A percentile compares a stretch with the other conserved stretches of the same genome.
Evolutionary conservation across 306 rosid genomes (phyloP).

Genomic region (Quercus bicolor): DNA sequence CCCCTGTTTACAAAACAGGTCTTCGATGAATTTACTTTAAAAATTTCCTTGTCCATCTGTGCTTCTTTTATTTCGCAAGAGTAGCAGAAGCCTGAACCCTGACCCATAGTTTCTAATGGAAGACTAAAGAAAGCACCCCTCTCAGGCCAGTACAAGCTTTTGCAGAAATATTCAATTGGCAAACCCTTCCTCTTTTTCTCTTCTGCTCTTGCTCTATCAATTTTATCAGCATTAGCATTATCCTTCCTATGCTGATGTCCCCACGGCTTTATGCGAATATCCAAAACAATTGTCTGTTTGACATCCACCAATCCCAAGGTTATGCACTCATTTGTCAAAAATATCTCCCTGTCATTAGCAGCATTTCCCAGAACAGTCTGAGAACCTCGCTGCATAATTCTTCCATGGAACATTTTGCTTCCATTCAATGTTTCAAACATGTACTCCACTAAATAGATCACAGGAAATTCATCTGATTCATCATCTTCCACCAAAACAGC

Average conservation of each 20-base stretch:
- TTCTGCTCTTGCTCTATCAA: constrained; percentile 70
- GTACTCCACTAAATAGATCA: constrained; percentile 69
- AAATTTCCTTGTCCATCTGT: constrained; percentile 49
- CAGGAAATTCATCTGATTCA: constrained; percentile 47
- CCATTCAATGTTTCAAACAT: constrained; percentile 70
- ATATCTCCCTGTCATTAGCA: constrained; percentile 82
- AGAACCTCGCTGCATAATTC: constrained; percentile 67
- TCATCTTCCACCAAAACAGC: constrained; percentile 67
- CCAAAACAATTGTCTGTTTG: constrained; percentile 44
- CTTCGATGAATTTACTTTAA: constrained; percentile 52
- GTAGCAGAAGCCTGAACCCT: constrained; percentile 70
- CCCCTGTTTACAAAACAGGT: constrained; percentile 56
- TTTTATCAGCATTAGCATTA: constrained; percentile 46
- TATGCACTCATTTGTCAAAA: constrained; percentile 74
- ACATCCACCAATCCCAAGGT: constrained; percentile 50
- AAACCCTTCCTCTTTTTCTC: constrained; percentile 79
- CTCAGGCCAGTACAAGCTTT: constrained; percentile 83
- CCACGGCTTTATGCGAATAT: constrained; percentile 55
- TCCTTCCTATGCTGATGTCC: constrained; percentile 75
- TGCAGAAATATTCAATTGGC: constrained; percentile 72
- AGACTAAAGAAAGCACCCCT: constrained; percentile 78
- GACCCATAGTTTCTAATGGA: constrained; percentile 59
- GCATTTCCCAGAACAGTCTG: constrained; percentile 88
- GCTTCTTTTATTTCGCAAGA: constrained; percentile 60
- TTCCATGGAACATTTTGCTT: constrained; percentile 79